Evolutionary conservation across 2,329 filamentous ascomycete genomes (phyloP), one percentile per base, ranked within the genome.

Genomic region (Lojkania enalia): DNA sequence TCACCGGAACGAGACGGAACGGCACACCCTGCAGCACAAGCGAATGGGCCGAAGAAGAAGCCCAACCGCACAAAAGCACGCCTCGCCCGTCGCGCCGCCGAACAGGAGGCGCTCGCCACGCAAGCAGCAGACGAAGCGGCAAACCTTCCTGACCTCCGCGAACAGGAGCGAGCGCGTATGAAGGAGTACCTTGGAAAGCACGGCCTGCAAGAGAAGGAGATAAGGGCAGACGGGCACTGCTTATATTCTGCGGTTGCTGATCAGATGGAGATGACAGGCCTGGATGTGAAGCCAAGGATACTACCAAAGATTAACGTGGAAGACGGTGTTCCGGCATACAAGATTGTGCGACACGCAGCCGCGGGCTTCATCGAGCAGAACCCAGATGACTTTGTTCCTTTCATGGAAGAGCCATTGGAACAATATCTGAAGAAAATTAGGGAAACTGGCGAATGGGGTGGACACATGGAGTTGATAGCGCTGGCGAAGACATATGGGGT

Each of bases 361-460:
- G 89, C 90, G 2, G 80, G 80, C 18, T 96, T 88, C 71, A 96
- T 99, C 63, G 70, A 75, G 46, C 67, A 73, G 12, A 84, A 96
- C 66, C 72, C 79, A 9, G 88, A 90, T 52, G 89, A 95, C 59
- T 97, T 96, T 67, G 83, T 79, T 44, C 85, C 88, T 0, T 99
- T 96, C 64, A 74, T 96, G 56, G 91, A 95, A 63, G 90, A 94
- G 66, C 83, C 85, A 12, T 66, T 96, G 35, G 81, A 81, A 2
- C 74, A 74, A 6, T 95, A 97, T 69, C 78, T 88, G 35, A 72
- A 73, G 35, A 89, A 87, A 72, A 88, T 99, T 48, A 75, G 85
- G 51, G 84, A 94, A 46, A 96, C 91, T 37, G 91, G 89, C 0
- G 92, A 96, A 71, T 99, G 94, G 94, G 94, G 94, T 38, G 94